Conservation (phyloP, 768 basidiomycete species). For the Neoboletus subvelutipes region DNA sequence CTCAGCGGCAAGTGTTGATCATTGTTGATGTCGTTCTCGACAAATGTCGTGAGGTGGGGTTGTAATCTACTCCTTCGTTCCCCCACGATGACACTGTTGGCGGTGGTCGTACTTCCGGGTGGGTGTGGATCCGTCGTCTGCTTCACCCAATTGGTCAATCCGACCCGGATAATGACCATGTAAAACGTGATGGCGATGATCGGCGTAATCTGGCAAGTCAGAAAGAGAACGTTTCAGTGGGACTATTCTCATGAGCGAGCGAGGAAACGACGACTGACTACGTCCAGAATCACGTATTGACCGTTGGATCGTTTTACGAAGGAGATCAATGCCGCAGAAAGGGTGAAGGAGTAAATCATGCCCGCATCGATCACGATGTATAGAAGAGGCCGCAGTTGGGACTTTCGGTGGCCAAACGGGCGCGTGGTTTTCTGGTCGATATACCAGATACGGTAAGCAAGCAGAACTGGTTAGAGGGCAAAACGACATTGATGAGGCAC, state of each 20-base stretch:
- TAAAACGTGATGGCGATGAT: slow-evolving; percentile 18
- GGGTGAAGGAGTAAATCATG: slow-evolving; percentile 1
- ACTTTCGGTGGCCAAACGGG: not conserved
- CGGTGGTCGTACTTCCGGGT: too few species aligned
- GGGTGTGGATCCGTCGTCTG: too few species aligned
- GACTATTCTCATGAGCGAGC: not conserved
- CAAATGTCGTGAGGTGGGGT: not conserved
- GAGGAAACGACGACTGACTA: not conserved
- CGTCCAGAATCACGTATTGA: slow-evolving; percentile 6
- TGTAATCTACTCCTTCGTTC: not conserved
- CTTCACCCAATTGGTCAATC: not conserved
- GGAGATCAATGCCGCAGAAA: not conserved
- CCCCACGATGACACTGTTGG: too few species aligned
- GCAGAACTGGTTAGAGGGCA: not conserved
- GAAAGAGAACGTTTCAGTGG: not conserved
- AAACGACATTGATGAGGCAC: not conserved
- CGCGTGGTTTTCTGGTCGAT: not conserved
- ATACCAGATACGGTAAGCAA: not conserved
- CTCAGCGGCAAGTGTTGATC: not conserved
- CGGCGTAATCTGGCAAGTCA: slow-evolving; percentile 5
- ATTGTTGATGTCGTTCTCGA: not conserved
- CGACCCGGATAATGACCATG: slow-evolving; percentile 19
- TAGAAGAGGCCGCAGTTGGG: slow-evolving; percentile 1
- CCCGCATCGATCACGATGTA: slow-evolving; percentile 7
- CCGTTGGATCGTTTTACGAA: not conserved